Base-by-base conservation (phyloP, 1,139 yeast genomes). In the Debaryomyces subglobosus region DNA sequence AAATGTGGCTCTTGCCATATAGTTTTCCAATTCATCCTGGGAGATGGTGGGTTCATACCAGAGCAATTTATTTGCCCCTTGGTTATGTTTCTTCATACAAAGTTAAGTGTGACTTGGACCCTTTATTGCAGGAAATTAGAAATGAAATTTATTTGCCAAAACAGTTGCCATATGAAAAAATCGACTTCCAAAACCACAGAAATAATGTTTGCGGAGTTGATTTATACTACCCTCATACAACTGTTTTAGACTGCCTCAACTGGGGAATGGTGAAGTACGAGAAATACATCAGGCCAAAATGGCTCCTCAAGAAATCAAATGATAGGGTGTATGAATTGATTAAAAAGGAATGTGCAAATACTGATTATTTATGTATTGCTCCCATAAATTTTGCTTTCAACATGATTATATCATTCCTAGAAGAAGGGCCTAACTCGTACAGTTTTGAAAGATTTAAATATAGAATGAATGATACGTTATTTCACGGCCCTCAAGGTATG, bases 41-140 rank as follows among this genome's bases (percentile, higher is more conserved):
- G 25, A 80, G 90, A 62, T 95, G 98, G 99, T 95, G 99, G 99
- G 97, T 94, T 25, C 99, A 95, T 62, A 94, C 97, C 0, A 74
- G 99, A 49, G 97, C 96, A 1, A 90, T 95, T 30, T 94, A 92
- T 61, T 69, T 89, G 40, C 96, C 98, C 0, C 74, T 92, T 60
- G 95, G 97, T 13, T 94, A 92, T 63, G 66, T 94, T 10, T 82
- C 88, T 18, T 75, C 90, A 44, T 77, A 80, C 36, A 68, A 72
- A 48, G 74, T 78, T 13, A 72, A 76, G 50, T 86, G 89, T 62
- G 79, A 78, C 9, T 63, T 87, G 46, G 87, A 84, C 53, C 87
- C 89, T 0, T 68, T 94, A 34, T 68, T 94, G 43, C 62, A 65
- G 49, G 82, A 81, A 45, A 69, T 95, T 12, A 73, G 99, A 58